A percentile compares a stretch with the other conserved stretches of the same genome.
Evolutionary conservation across 306 rosid species (phyloP).

Genomic region (Dalbergia oliveri): DNA sequence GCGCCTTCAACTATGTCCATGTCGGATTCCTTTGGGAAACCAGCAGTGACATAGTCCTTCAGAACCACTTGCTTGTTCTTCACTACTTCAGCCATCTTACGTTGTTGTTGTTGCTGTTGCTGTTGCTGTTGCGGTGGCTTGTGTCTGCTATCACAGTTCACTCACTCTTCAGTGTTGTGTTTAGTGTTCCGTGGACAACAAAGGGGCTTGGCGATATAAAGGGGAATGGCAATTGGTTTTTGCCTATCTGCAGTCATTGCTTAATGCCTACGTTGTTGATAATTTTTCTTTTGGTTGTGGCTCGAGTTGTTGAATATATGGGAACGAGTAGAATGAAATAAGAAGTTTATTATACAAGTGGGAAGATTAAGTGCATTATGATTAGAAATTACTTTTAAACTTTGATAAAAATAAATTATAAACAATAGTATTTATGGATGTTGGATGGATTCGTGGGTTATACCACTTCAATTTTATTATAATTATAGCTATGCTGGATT

Average conservation of each 20-base stretch:
- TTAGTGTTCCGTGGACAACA: not conserved
- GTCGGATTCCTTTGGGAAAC: constrained; percentile 52
- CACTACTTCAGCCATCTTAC: constrained; percentile 33
- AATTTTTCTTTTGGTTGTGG: too few species aligned
- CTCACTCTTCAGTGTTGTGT: not conserved
- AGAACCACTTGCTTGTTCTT: constrained; percentile 58
- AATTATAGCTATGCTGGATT: too few species aligned
- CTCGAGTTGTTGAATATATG: not conserved
- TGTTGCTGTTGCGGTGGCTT: not conserved
- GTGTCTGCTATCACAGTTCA: not conserved
- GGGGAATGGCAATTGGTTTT: too few species aligned
- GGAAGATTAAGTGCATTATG: too few species aligned
- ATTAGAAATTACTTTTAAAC: too few species aligned
- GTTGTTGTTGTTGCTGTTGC: not conserved
- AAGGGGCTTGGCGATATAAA: not conserved
- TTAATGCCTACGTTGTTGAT: not conserved
- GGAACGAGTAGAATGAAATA: too few species aligned
- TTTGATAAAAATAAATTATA: too few species aligned
- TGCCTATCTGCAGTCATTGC: too few species aligned
- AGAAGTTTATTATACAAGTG: too few species aligned
- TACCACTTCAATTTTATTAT: too few species aligned
- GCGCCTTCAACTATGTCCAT: constrained; percentile 34
- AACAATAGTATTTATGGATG: too few species aligned
- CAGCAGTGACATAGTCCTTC: constrained; percentile 44
- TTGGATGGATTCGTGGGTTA: too few species aligned